These are phyloP conservation scores for Oidiodendron maius DNA, from an alignment of 495 filamentous ascomycete genomes.

Conservation along the genomic window DNA sequence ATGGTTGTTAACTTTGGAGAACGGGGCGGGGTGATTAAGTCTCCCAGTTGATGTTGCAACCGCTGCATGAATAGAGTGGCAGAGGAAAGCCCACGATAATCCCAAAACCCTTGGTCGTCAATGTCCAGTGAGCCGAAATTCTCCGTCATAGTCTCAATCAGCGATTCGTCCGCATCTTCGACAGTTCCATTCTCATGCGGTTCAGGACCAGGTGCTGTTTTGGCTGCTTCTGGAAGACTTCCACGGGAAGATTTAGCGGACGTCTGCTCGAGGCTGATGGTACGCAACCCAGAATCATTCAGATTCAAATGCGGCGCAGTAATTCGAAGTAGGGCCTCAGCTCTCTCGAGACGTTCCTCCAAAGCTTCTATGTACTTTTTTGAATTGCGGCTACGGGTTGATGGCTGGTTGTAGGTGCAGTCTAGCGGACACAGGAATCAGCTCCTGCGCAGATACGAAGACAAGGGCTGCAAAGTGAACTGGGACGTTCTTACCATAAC, in stretches of 20 bases:
- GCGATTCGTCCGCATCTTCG: slow-evolving; percentile 51
- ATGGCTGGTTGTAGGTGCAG: slow-evolving; percentile 97
- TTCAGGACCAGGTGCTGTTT: neutral
- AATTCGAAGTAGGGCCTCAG: slow-evolving; percentile 70
- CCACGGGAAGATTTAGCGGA: too few species aligned
- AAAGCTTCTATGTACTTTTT: slow-evolving; percentile 92
- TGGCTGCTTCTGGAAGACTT: slow-evolving; percentile 49
- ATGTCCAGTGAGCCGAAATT: slow-evolving; percentile 84
- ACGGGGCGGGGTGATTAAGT: slow-evolving; percentile 48
- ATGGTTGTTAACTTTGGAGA: slow-evolving; percentile 3
- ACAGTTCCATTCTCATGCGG: neutral
- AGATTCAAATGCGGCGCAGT: slow-evolving; percentile 81
- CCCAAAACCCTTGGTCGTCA: slow-evolving; percentile 87
- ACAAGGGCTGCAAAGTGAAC: neutral
- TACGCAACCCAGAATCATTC: slow-evolving; percentile 73
- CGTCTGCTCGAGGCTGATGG: too few species aligned
- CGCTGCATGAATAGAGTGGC: slow-evolving; percentile 79
- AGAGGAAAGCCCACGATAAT: slow-evolving; percentile 92
- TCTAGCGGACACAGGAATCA: slow-evolving; percentile 44
- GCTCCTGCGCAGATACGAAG: too few species aligned
- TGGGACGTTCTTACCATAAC: slow-evolving; percentile 67
- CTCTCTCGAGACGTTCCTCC: slow-evolving; percentile 76
- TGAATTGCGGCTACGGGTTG: slow-evolving; percentile 89
- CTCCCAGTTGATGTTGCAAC: slow-evolving; percentile 82
- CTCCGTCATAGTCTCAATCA: slow-evolving; percentile 92